Conservation (phyloP, 2,329 filamentous ascomycete species). For the Cladosporium halotolerans region DNA sequence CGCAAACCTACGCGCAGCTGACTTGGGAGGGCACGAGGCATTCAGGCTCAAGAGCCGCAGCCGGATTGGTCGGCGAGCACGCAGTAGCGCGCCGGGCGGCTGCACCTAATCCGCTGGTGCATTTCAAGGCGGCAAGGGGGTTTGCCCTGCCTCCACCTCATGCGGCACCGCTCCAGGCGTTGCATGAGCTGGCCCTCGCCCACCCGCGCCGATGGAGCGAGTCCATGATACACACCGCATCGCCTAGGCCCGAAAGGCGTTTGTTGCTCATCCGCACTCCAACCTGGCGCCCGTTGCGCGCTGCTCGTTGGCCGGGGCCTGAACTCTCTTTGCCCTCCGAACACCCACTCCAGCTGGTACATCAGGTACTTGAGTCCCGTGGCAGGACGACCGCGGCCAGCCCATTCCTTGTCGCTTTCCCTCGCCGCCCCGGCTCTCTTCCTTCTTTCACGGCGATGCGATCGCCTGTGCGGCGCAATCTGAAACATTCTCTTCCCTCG, state of each 20-base stretch:
- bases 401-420: background rate
- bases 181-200: conserved; percentile 4
- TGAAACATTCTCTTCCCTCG: conserved; percentile 7
- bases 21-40: background rate
- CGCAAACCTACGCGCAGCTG: too few relatives aligned
- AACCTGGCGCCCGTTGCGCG: background rate
- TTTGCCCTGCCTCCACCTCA: conserved; percentile 3
- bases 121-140: conserved; percentile 4
- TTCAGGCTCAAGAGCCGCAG: conserved; percentile 1
- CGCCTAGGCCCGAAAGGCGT: conserved; percentile 6
- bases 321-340: conserved; percentile 1
- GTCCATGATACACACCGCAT: conserved; percentile 6
- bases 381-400: background rate
- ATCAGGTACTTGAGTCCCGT: background rate
- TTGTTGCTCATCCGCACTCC: conserved; percentile 5
- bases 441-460: conserved; percentile 2
- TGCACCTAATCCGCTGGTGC: conserved; percentile 11
- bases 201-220: background rate
- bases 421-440: background rate
- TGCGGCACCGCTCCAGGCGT: background rate
- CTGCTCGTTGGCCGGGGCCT: conserved; percentile 3
- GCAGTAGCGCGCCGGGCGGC: background rate
- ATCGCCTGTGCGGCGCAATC: conserved; percentile 5
- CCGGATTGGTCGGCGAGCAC: background rate
- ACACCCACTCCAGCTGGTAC: conserved; percentile 4